Conservation (phyloP, 2,329 filamentous ascomycete genomes). For the Aspergillus glaucus region DNA sequence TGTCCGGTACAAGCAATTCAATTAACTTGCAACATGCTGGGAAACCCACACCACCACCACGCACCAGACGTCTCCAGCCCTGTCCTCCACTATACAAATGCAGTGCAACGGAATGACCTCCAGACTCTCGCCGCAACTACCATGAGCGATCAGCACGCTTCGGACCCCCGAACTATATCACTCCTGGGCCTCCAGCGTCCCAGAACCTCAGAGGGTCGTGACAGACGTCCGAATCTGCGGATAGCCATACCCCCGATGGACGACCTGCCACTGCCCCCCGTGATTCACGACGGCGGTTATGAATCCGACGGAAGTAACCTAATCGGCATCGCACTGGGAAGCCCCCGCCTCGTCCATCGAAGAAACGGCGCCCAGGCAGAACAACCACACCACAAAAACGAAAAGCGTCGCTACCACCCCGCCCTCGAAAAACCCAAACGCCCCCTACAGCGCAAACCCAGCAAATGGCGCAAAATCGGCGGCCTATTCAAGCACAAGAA, state of each 20-base stretch:
- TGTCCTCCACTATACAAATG: constrained; percentile 26
- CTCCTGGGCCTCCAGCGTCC: constrained; percentile 18
- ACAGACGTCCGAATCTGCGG: constrained; percentile 22
- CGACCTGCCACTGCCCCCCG: constrained; percentile 10
- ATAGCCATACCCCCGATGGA: constrained; percentile 22
- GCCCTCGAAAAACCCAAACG: constrained; percentile 8
- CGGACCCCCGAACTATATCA: constrained; percentile 2
- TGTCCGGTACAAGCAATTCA: constrained; percentile 1
- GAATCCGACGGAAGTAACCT: constrained; percentile 30
- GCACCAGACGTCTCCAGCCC: constrained; percentile 26
- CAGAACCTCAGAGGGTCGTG: constrained; percentile 10
- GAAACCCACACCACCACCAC: constrained; percentile 27
- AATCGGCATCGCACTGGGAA: constrained; percentile 71
- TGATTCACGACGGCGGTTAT: constrained; percentile 17
- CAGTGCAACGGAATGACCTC: constrained; percentile 25
- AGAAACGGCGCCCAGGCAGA: constrained; percentile 12
- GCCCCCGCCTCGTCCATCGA: constrained; percentile 45
- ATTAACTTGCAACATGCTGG: constrained; percentile 5
- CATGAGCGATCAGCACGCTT: constrained; percentile 5
- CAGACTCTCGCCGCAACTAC: constrained; percentile 10
- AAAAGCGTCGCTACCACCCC: constrained; percentile 11
- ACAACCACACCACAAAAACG: constrained; percentile 3
- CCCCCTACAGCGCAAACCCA: constrained; percentile 29
- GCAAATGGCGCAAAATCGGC: constrained; percentile 44
- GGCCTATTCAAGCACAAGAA: constrained; percentile 37